Evolutionary conservation across 352 stramenopile species (phyloP).

Genomic region (Phytophthora litchii): DNA sequence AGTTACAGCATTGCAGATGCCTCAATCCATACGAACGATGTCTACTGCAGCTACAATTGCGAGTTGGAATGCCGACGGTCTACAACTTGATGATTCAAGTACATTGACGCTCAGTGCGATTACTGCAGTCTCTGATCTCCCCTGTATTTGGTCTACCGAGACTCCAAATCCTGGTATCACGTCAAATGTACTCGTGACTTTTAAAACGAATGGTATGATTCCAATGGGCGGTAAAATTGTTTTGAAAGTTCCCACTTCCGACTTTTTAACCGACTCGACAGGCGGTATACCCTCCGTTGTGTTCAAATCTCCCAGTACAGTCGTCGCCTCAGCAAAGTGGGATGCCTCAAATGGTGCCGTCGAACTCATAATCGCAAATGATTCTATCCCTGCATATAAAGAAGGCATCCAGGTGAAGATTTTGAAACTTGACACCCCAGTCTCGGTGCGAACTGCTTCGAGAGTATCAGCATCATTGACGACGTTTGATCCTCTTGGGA

Average conservation of each 20-base stretch:
- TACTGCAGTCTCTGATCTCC: conserved; percentile 43
- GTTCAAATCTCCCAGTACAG: conserved; percentile 31
- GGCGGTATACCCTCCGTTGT: conserved; percentile 26
- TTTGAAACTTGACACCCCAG: conserved; percentile 44
- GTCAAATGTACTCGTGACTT: conserved; percentile 47
- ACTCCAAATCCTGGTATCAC: conserved; percentile 52
- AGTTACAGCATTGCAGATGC: conserved; percentile 53
- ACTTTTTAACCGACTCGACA: conserved; percentile 44
- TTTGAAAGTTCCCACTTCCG: conserved; percentile 37
- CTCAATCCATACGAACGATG: conserved; percentile 43
- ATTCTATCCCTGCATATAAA: conserved; percentile 42
- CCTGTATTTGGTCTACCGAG: conserved; percentile 43
- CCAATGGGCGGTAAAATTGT: conserved; percentile 45
- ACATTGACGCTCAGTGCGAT: conserved; percentile 39
- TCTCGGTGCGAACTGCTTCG: conserved; percentile 35
- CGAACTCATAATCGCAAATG: conserved; percentile 24
- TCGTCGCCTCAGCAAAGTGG: conserved; percentile 34
- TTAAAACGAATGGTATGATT: conserved; percentile 53
- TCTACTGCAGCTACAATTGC: conserved; percentile 42
- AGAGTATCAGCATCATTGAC: conserved; percentile 34
- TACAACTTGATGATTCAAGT: conserved; percentile 49
- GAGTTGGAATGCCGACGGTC: conserved; percentile 47
- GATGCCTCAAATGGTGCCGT: conserved; percentile 13
- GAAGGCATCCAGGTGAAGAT: conserved; percentile 41
- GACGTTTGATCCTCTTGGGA: conserved; percentile 46